Conservation (phyloP, 371 early-diverging fungal species). For the Circinella minor region DNA sequence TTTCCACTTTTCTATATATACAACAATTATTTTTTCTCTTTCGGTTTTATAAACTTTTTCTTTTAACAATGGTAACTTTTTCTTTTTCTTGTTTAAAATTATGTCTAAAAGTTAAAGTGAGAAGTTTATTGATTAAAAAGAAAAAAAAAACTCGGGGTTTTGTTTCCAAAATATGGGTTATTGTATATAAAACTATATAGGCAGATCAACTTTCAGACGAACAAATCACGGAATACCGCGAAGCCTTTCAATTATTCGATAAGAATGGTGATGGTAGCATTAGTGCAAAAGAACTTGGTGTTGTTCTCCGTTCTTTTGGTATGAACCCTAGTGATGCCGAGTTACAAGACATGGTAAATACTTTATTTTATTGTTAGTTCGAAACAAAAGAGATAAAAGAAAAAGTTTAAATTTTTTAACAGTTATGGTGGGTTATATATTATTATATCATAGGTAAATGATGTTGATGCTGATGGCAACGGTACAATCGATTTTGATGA, state of each 20-base stretch:
- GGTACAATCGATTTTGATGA: conserved; percentile 93
- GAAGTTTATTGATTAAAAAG: neutral
- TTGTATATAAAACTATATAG: conserved; percentile 2
- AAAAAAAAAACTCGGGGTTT: conserved; percentile 1
- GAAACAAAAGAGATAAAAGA: neutral
- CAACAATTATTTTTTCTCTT: neutral
- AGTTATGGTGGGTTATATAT: neutral
- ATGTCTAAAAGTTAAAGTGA: no score
- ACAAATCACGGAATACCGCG: conserved; percentile 50
- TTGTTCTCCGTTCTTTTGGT: conserved; percentile 47
- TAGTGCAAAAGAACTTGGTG: conserved; percentile 45
- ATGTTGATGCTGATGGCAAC: conserved; percentile 93
- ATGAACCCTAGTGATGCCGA: conserved; percentile 82
- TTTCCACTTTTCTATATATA: neutral
- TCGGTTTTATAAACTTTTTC: neutral
- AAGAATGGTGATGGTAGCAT: conserved; percentile 53
- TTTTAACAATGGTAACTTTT: neutral
- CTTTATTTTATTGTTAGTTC: neutral
- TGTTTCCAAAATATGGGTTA: no score
- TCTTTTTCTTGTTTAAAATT: neutral
- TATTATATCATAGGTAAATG: conserved; percentile 62
- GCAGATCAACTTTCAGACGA: conserved; percentile 55
- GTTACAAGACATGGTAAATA: conserved; percentile 69
- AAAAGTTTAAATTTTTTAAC: neutral
- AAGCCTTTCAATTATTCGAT: conserved; percentile 54